Evolutionary conservation across 148 eudicot genomes (phyloP).

Genomic region (Fagopyrum esculentum): DNA sequence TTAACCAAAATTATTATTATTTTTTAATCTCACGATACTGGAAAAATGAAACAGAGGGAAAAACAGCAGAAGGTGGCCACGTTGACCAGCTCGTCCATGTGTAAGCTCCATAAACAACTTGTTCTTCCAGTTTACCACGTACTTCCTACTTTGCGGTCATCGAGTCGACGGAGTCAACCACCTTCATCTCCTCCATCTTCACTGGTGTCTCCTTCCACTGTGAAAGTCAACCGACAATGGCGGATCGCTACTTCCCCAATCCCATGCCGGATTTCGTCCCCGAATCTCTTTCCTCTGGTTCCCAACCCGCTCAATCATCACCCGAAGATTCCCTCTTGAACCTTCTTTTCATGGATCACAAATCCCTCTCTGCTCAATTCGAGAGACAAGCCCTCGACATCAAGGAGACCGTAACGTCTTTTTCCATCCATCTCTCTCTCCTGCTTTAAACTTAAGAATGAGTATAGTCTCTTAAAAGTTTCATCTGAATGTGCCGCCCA

Average conservation of each 20-base stretch:
- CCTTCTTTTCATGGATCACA: slow-evolving; percentile 61
- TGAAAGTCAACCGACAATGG: slow-evolving; percentile 4
- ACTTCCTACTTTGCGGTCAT: neutral
- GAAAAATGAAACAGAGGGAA: too few relatives aligned
- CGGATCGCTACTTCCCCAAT: slow-evolving; percentile 17
- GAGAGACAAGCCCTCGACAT: slow-evolving; percentile 40
- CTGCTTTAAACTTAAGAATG: neutral
- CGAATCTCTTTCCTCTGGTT: slow-evolving; percentile 24
- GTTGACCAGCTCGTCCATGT: too few relatives aligned
- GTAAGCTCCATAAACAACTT: too few relatives aligned
- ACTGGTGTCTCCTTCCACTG: neutral
- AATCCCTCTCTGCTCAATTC: slow-evolving; percentile 34
- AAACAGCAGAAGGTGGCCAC: too few relatives aligned
- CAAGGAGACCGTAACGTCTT: slow-evolving; percentile 39
- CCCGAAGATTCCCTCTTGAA: slow-evolving; percentile 38
- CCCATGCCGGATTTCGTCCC: slow-evolving; percentile 20
- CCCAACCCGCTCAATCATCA: neutral
- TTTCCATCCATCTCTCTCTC: neutral
- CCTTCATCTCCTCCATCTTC: neutral
- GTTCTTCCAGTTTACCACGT: too few relatives aligned
- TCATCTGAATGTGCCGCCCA: neutral
- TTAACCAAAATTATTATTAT: too few relatives aligned
- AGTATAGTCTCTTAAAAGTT: too few relatives aligned
- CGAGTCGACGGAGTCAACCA: neutral
- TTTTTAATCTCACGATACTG: too few relatives aligned